Evolutionary conservation across 305 asterid genomes (phyloP).

Genomic region (Plantago lanceolata): DNA sequence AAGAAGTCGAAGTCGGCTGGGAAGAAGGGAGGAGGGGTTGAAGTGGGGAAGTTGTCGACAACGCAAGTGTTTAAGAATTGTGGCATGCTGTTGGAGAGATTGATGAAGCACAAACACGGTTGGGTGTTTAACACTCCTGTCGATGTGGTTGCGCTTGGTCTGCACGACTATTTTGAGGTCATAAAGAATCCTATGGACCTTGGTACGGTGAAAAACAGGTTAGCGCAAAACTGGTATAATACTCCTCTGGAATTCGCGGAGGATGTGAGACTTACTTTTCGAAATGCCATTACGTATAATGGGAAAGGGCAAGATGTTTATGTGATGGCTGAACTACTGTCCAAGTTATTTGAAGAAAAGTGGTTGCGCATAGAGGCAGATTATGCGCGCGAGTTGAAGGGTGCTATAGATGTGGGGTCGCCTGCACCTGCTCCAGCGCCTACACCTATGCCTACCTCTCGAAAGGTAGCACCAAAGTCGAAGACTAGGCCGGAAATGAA

Average conservation of each 20-base stretch:
- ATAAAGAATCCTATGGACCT: slow-evolving; percentile 76
- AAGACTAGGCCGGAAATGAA: slow-evolving; percentile 31
- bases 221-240: slow-evolving; percentile 48
- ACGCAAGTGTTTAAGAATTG: slow-evolving; percentile 50
- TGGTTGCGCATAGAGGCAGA: slow-evolving; percentile 60
- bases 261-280: slow-evolving; percentile 69
- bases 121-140: slow-evolving; percentile 75
- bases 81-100: slow-evolving; percentile 42
- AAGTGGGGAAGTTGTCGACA: slow-evolving; percentile 40
- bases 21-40: slow-evolving; percentile 44
- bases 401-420: slow-evolving; percentile 33
- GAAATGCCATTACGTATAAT: slow-evolving; percentile 71
- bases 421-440: slow-evolving; percentile 27
- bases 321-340: slow-evolving; percentile 65
- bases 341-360: slow-evolving; percentile 53
- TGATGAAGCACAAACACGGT: slow-evolving; percentile 68
- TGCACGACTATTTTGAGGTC: slow-evolving; percentile 64
- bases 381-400: slow-evolving; percentile 37
- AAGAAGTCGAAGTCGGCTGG: slow-evolving; percentile 48
- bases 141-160: slow-evolving; percentile 53
- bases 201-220: slow-evolving; percentile 57
- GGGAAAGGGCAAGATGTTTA: slow-evolving; percentile 71
- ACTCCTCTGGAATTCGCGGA: slow-evolving; percentile 57
- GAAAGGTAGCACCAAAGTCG: slow-evolving; percentile 38
- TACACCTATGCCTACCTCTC: slow-evolving; percentile 18